A percentile compares a stretch with the other conserved stretches of the same genome.
phyloP scores from a whole-genome alignment of 2,329 filamentous ascomycete species.

The Cladosporium cucumerinum region DNA sequence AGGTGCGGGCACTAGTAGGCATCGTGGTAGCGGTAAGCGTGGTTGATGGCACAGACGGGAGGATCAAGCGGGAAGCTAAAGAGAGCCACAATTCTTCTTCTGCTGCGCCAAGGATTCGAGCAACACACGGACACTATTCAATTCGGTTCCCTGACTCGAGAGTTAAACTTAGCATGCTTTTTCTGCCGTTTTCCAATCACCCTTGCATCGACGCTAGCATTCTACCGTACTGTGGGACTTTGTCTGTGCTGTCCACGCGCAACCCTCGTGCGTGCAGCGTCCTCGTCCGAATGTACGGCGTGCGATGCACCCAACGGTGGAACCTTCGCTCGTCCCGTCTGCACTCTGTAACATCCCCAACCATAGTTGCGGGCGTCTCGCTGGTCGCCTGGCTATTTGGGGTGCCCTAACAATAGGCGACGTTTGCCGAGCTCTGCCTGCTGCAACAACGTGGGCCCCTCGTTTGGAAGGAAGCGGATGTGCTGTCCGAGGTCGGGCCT shows the following conservation, averaged over 20 bases:
- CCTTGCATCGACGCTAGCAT: neutral
- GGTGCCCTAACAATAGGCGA: neutral
- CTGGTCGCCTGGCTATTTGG: neutral
- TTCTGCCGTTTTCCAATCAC: neutral
- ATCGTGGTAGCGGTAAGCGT: neutral
- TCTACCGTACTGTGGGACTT: neutral
- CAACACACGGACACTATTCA: neutral
- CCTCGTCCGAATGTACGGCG: neutral
- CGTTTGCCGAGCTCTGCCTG: conserved; percentile 1
- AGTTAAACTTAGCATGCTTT: neutral
- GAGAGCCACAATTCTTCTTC: neutral
- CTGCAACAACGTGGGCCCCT: conserved; percentile 8
- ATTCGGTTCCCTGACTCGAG: neutral
- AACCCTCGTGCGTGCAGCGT: neutral
- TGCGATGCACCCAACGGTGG: conserved; percentile 1
- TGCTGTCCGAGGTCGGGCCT: conserved; percentile 11
- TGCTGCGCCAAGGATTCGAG: neutral
- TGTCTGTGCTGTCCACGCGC: neutral
- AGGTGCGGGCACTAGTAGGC: neutral
- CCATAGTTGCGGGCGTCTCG: neutral
- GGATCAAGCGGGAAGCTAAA: conserved; percentile 2
- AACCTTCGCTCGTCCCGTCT: neutral
- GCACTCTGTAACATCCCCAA: neutral
- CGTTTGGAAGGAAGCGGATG: neutral
- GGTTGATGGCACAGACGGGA: neutral